Evolutionary conservation across 2,329 filamentous ascomycete species (phyloP), one percentile per base, ranked within the genome.

Genomic region (Talaromyces sp.): DNA sequence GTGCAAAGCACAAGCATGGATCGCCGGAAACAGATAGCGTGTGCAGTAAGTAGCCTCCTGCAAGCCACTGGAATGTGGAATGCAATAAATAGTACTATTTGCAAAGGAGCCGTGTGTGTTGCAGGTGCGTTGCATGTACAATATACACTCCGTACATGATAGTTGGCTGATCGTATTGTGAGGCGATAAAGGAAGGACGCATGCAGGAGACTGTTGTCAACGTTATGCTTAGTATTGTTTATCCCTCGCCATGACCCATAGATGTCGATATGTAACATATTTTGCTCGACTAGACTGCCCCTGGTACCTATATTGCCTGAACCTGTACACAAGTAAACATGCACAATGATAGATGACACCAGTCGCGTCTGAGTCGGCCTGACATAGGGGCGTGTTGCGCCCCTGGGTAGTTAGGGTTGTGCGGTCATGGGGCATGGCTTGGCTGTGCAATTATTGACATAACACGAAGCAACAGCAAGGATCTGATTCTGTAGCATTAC

Each of bases 61-160:
- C 49, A 62, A 66, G 64, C 60, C 60, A 66, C 50, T 24, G 64
- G 64, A 66, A 66, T 66, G 64, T 60, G 64, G 54, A 60, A 63
- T 66, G 64, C 64, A 58, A 66, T 31, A 31, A 31, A 31, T 6
- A 5, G 27, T 66, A 60, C 54, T 37, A 60, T 60, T 37, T 19
- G 52, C 31, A 22, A 37, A 22, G 31, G 52, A 33, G 33, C n/a
- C 43, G 47, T 37, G 58, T 31, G 35, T 39, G 27, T 62, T 62
- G 60, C 47, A 62, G 47, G 22, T 52, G 60, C 45, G 47, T 61
- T 22, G 52, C 52, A 56, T 56, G 33, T 14, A 9, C 33, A 39
- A 22, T 54, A 31, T 50, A 50, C 27, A 13, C 45, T 11, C 45
- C 27, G 27, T 33, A 52, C 50, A 54, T 33, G 50, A 54, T 1